A percentile compares a stretch with the other conserved stretches of the same genome.
These are phyloP conservation scores for Colletotrichum cereale DNA, from an alignment of 2,329 filamentous ascomycete species.

Conservation along the genomic window DNA sequence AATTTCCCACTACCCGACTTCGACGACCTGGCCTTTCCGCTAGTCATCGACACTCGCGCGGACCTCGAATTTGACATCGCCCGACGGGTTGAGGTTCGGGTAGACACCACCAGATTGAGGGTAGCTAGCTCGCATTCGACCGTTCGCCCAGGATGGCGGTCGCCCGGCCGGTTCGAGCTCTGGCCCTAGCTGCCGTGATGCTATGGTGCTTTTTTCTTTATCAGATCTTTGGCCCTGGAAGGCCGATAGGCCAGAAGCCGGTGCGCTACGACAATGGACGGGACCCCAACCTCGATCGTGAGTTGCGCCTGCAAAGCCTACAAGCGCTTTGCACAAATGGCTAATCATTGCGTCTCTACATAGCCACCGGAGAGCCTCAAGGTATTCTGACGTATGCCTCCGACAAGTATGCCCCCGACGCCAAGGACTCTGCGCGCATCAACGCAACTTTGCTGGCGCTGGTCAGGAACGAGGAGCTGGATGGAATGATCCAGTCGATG, in stretches of 20 bases:
- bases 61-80: conserved; percentile 16
- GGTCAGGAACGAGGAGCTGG: conserved; percentile 91
- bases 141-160: conserved; percentile 75
- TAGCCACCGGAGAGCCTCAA: conserved; percentile 86
- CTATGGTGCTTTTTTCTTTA: conserved; percentile 85
- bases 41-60: conserved; percentile 25
- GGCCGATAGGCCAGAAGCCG: conserved; percentile 53
- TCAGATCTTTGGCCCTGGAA: conserved; percentile 75
- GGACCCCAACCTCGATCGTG: conserved; percentile 91
- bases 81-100: conserved; percentile 17
- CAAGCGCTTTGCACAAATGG: neutral
- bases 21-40: conserved; percentile 31
- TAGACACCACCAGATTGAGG: conserved; percentile 9
- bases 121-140: conserved; percentile 11
- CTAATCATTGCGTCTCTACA: conserved; percentile 32
- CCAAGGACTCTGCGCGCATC: conserved; percentile 83
- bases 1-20: conserved; percentile 6
- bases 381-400: conserved; percentile 80
- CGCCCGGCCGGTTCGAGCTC: conserved; percentile 84
- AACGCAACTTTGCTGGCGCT: conserved; percentile 93
- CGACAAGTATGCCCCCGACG: conserved; percentile 82
- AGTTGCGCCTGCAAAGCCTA: conserved; percentile 50
- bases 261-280: conserved; percentile 51
- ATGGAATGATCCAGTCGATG: conserved; percentile 90
- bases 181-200: conserved; percentile 78